phyloP scores from a whole-genome alignment of 192 early-diverging fungal genomes.

The Coemansia sp. region DNA sequence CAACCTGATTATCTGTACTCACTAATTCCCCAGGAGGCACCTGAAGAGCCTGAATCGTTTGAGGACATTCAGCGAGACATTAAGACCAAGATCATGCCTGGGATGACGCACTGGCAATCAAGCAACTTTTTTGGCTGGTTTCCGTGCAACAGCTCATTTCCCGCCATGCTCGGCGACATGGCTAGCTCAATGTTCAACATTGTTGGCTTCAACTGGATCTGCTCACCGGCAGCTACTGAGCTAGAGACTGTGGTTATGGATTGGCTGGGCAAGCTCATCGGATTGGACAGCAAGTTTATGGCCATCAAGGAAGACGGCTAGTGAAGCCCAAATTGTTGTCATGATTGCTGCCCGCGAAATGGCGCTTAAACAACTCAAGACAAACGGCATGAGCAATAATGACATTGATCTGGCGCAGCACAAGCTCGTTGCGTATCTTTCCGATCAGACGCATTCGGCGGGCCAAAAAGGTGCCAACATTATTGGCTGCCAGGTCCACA shows the following conservation, averaged over 20 bases:
- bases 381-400: conserved; percentile 28
- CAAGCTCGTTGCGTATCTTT: conserved; percentile 60
- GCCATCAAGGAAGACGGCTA: conserved; percentile 54
- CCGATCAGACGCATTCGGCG: conserved; percentile 62
- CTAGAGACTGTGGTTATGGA: conserved; percentile 63
- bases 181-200: conserved; percentile 58
- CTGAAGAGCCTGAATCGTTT: conserved; percentile 54
- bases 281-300: conserved; percentile 57
- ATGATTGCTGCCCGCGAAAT: conserved; percentile 62
- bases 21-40: conserved; percentile 58
- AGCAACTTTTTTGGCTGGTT: conserved; percentile 66
- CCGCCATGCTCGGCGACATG: conserved; percentile 64
- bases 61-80: conserved; percentile 55
- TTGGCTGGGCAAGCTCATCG: conserved; percentile 65
- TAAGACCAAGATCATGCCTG: conserved; percentile 61
- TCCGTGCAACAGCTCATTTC: conserved; percentile 58
- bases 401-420: conserved; percentile 16
- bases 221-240: conserved; percentile 62
- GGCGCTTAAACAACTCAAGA: conserved; percentile 31
- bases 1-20: conserved; percentile 60
- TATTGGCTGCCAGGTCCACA: conserved; percentile 32
- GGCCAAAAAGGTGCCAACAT: conserved; percentile 59
- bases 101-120: conserved; percentile 73
- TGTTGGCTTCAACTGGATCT: conserved; percentile 61
- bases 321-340: conserved; percentile 57